Base-by-base conservation (phyloP, 768 basidiomycete genomes). In the Amanita subjunquillea region DNA sequence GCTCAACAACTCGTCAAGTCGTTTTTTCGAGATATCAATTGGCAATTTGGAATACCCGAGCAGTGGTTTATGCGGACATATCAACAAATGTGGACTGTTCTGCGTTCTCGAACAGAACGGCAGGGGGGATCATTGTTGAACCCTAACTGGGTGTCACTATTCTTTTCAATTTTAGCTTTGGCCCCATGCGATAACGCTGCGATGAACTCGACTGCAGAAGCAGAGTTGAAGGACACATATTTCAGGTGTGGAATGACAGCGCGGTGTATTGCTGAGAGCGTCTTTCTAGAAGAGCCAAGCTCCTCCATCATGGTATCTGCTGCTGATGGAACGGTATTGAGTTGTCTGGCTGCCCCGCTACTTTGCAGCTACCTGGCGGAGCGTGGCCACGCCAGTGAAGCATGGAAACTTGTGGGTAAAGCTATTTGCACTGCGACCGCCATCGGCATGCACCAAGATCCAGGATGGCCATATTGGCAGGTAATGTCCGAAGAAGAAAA, bases 1-100 rank as follows among this genome's bases (percentile, higher is more conserved):
- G 62, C 71, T 34, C 59, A 68, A 51, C 53, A 63, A n/a, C 66
- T 77, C 29, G 63, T 71, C 17, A 59, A 65, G 8, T 57, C 60
- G 13, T 79, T 72, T 60, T 77, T 80, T 62, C 55, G 61, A 17
- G 66, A 72, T 42, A 64, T 68, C 46, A 79, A 78, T 54, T 77
- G 74, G 74, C 70, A 73, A 22, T 77, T 72, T 49, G 75, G 76
- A 9, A 70, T 79, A 25, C 74, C 76, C 5, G 71, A 76, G 57
- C 58, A 63, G 20, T 78, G 75, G 75, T 76, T 79, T 58, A 65
- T 62, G 37, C 55, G 61, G n/a, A 65, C 71, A 2, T 72, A 69
- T 48, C 55, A 62, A 23, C 67, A 68, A 46, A 79, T 77, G 77
- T 78, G 74, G 76, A 61, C 55, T n/a, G 65, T 65, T 32, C 51